phyloP scores from a whole-genome alignment of 352 stramenopile species.

The Globisporangium paddicum region DNA sequence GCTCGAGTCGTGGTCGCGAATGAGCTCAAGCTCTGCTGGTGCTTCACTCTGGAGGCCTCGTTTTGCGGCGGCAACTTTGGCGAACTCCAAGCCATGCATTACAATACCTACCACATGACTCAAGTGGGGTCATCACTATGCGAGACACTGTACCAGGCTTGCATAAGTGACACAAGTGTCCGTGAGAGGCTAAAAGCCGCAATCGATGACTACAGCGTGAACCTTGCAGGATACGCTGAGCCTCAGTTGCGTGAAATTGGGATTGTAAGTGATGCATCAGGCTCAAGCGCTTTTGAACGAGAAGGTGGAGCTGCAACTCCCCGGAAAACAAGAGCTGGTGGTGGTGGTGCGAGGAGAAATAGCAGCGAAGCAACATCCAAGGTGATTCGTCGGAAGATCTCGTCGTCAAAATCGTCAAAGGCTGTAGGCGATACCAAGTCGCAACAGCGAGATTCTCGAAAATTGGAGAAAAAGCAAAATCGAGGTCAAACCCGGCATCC shows the following conservation, averaged over 20 bases:
- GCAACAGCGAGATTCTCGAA: neutral
- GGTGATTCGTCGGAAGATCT: neutral
- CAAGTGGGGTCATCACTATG: conserved; percentile 46
- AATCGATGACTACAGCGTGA: conserved; percentile 32
- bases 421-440: neutral
- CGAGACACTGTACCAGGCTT: conserved; percentile 41
- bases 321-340: neutral
- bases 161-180: conserved; percentile 25
- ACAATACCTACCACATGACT: conserved; percentile 53
- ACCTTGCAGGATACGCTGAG: conserved; percentile 33
- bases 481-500: neutral
- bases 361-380: conserved; percentile 1
- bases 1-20: conserved; percentile 77
- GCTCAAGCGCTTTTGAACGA: neutral
- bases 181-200: conserved; percentile 26
- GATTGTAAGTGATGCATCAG: conserved; percentile 6
- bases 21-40: conserved; percentile 71
- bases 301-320: conserved; percentile 3
- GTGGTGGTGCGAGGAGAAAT: neutral
- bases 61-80: conserved; percentile 84
- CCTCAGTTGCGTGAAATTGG: conserved; percentile 30
- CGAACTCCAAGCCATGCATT: conserved; percentile 53
- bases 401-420: conserved; percentile 6
- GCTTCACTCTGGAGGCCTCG: conserved; percentile 85
- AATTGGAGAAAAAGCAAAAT: neutral